Conservation (phyloP, 495 filamentous ascomycete species). For the Glutinoglossum americanum region DNA sequence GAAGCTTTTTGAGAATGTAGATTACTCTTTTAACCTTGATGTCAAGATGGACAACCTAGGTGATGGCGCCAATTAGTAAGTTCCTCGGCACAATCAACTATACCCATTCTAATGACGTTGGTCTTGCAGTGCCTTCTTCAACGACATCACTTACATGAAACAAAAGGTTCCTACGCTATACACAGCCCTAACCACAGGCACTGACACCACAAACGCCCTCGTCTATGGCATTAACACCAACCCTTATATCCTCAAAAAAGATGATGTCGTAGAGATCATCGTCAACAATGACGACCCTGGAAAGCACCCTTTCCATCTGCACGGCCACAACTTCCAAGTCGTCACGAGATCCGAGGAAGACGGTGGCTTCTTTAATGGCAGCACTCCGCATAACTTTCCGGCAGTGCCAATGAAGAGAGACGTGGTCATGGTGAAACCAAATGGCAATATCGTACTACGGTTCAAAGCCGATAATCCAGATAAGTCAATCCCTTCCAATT, state of each 20-base stretch:
- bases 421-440: constrained; percentile 29
- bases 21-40: constrained; percentile 38
- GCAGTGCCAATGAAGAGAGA: constrained; percentile 33
- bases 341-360: constrained; percentile 31
- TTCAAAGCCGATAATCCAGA: constrained; percentile 43
- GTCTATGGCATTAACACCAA: constrained; percentile 62
- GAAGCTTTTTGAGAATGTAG: constrained; percentile 30
- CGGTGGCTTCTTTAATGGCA: constrained; percentile 22
- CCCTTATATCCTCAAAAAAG: constrained; percentile 40
- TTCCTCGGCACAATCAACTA: not conserved
- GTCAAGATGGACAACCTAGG: constrained; percentile 49
- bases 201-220: constrained; percentile 33
- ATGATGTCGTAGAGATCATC: constrained; percentile 52
- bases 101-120: constrained; percentile 6
- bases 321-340: constrained; percentile 71
- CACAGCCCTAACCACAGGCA: constrained; percentile 43
- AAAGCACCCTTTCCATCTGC: constrained; percentile 70
- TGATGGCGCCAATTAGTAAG: constrained; percentile 56
- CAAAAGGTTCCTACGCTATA: constrained; percentile 70
- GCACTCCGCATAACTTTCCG: constrained; percentile 21
- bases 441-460: constrained; percentile 22
- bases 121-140: constrained; percentile 48
- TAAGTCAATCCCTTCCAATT: constrained; percentile 9
- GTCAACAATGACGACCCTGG: constrained; percentile 59
- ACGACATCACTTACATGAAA: constrained; percentile 49